Percentiles rank a stretch among this genome's conserved stretches.
Conservation (phyloP, 2,329 filamentous ascomycete genomes). For the Scortechinia acanthostroma region DNA sequence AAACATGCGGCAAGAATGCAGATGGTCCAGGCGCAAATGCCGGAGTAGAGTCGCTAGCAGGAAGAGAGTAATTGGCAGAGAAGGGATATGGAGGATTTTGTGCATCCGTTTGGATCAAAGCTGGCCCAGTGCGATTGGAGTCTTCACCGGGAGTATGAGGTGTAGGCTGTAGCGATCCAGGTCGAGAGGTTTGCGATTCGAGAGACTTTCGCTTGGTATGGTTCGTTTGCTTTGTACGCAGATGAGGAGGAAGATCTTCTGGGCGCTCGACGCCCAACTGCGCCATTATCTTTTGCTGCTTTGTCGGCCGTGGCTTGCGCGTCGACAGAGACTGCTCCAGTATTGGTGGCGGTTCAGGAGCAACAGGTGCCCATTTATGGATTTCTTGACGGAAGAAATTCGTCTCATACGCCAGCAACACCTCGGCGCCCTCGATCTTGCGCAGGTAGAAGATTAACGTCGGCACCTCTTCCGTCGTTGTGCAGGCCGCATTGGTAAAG, state of each 20-base stretch:
- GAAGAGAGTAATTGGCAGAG: slow-evolving; percentile 25
- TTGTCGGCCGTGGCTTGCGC: slow-evolving; percentile 89
- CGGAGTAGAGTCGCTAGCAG: slow-evolving; percentile 21
- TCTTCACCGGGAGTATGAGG: slow-evolving; percentile 9
- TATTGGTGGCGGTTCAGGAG: slow-evolving; percentile 76
- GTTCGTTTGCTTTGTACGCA: slow-evolving; percentile 72
- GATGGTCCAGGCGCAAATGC: slow-evolving; percentile 22
- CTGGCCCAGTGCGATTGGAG: slow-evolving; percentile 7
- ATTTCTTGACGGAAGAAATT: slow-evolving; percentile 95
- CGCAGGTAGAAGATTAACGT: slow-evolving; percentile 90
- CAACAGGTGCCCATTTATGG: slow-evolving; percentile 89
- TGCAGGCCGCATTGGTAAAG: slow-evolving; percentile 75
- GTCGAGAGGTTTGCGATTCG: slow-evolving; percentile 21
- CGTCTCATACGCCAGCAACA: slow-evolving; percentile 85
- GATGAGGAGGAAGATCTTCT: slow-evolving; percentile 78
- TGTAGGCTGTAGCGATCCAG: slow-evolving; percentile 17
- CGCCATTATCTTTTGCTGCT: slow-evolving; percentile 88
- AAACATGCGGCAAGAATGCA: slow-evolving; percentile 23
- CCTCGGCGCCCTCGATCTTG: slow-evolving; percentile 94
- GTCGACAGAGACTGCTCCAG: slow-evolving; percentile 84
- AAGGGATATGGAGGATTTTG: slow-evolving; percentile 18
- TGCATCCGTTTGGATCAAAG: slow-evolving; percentile 2
- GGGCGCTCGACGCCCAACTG: slow-evolving; percentile 84
- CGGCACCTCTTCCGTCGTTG: slow-evolving; percentile 77
- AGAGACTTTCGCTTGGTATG: slow-evolving; percentile 63